A percentile compares a stretch with the other conserved stretches of the same genome.
Conservation (phyloP, 805 yeast species). For the Candida odintsovae region DNA sequence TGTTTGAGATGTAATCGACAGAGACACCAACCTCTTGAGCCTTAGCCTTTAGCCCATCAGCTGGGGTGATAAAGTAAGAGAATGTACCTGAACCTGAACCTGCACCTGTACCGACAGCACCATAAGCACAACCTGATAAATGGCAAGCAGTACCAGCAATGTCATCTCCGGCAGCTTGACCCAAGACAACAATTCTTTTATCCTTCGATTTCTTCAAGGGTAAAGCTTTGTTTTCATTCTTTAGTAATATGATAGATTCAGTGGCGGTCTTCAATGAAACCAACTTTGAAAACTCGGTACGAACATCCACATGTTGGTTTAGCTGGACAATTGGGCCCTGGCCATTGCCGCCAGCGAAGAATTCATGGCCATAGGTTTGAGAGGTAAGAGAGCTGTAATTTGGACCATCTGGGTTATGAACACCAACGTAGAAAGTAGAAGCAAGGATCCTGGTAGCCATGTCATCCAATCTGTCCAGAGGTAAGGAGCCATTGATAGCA, state of each 20-base stretch:
- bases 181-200: constrained; percentile 43
- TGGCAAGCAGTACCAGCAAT: constrained; percentile 51
- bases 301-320: constrained; percentile 46
- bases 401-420: constrained; percentile 35
- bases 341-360: constrained; percentile 30
- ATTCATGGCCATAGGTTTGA: constrained; percentile 34
- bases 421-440: constrained; percentile 38
- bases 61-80: constrained; percentile 47
- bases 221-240: constrained; percentile 39
- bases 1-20: constrained; percentile 36
- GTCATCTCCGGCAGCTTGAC: constrained; percentile 47
- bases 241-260: constrained; percentile 48
- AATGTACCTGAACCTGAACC: constrained; percentile 54
- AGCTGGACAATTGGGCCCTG: constrained; percentile 31
- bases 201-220: constrained; percentile 42
- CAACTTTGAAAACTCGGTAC: constrained; percentile 25
- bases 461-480: constrained; percentile 35
- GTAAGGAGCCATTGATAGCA: constrained; percentile 34
- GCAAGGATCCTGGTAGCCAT: constrained; percentile 41
- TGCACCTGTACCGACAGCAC: constrained; percentile 26
- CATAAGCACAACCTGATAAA: not conserved
- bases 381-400: constrained; percentile 28
- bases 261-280: constrained; percentile 37
- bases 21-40: constrained; percentile 37
- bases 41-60: constrained; percentile 41